Percentiles rank a stretch among this genome's conserved stretches.
Conservation (phyloP, 305 asterid species). For the Euphrasia arctica region DNA sequence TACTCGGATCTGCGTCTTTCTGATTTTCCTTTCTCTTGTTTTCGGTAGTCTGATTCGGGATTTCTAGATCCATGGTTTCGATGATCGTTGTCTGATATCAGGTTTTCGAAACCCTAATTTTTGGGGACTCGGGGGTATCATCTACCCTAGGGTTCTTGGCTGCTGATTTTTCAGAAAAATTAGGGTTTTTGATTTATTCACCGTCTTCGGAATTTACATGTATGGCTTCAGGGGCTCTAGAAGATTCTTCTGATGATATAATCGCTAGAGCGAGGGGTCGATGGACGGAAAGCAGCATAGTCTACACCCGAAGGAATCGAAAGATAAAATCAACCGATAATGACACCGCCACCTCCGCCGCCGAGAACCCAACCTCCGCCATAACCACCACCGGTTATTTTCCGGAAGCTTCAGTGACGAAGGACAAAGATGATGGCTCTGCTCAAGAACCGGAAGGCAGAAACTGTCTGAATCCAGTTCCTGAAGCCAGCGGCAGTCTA, state of each 20-base stretch:
- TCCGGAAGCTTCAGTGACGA: slow-evolving; percentile 4
- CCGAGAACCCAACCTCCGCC: slow-evolving; percentile 22
- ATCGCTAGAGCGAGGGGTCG: slow-evolving; percentile 36
- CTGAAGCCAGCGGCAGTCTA: slow-evolving; percentile 1
- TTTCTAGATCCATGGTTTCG: slow-evolving; percentile 16
- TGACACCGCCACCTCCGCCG: slow-evolving; percentile 9
- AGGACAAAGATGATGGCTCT: slow-evolving; percentile 7
- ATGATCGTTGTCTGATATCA: slow-evolving; percentile 9
- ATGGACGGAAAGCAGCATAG: slow-evolving; percentile 40
- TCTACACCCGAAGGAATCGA: slow-evolving; percentile 42
- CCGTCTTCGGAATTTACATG: slow-evolving; percentile 29
- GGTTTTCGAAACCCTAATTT: slow-evolving; percentile 35
- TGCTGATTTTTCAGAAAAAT: slow-evolving; percentile 28
- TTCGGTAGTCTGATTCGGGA: background rate
- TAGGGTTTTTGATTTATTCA: slow-evolving; percentile 22
- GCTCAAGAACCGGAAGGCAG: background rate
- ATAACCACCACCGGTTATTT: slow-evolving; percentile 12
- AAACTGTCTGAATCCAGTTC: background rate
- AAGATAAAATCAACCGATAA: slow-evolving; percentile 18
- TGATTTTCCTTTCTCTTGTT: background rate
- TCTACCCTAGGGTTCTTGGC: slow-evolving; percentile 33
- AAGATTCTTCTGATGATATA: slow-evolving; percentile 34
- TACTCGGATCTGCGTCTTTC: slow-evolving; percentile 26
- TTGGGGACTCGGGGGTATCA: slow-evolving; percentile 1
- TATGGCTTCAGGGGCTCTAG: slow-evolving; percentile 57